Percentiles rank a stretch among this genome's conserved stretches.
These are phyloP conservation scores for Zygosaccharomyces sapae DNA, from an alignment of 1,139 yeast genomes.

Conservation along the genomic window DNA sequence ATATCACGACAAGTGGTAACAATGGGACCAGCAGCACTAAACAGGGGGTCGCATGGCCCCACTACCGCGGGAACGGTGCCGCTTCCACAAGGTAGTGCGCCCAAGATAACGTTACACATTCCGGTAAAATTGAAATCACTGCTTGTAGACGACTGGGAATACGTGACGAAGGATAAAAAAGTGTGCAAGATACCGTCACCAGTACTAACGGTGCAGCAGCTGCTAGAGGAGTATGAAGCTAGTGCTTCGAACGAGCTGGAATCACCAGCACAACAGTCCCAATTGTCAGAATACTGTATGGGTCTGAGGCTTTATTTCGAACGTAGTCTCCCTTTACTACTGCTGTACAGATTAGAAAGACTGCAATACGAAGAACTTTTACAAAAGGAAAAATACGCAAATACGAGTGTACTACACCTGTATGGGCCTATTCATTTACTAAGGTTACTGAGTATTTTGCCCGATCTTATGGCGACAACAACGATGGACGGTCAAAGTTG, in stretches of 20 bases:
- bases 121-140: conserved; percentile 65
- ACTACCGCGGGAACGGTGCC: conserved; percentile 3
- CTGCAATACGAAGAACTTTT: conserved; percentile 66
- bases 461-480: conserved; percentile 73
- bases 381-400: conserved; percentile 39
- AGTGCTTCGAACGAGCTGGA: conserved; percentile 23
- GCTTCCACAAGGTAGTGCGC: conserved; percentile 22
- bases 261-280: conserved; percentile 47
- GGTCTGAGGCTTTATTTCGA: conserved; percentile 80
- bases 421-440: conserved; percentile 80
- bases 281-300: conserved; percentile 59
- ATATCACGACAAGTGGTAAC: neutral
- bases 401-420: conserved; percentile 42
- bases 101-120: conserved; percentile 53
- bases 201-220: conserved; percentile 46
- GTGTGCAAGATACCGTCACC: conserved; percentile 57
- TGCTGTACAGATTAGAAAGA: conserved; percentile 81
- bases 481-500: conserved; percentile 72
- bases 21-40: conserved; percentile 8
- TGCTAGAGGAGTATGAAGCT: conserved; percentile 47
- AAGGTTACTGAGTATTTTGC: conserved; percentile 69
- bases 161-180: conserved; percentile 72
- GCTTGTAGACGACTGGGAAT: conserved; percentile 92
- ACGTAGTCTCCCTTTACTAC: conserved; percentile 62
- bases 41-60: neutral